Percentiles rank a stretch among this genome's conserved stretches.
Evolutionary conservation across 805 yeast genomes (phyloP).

Genomic region (Teunomyces lycoperdinae): DNA sequence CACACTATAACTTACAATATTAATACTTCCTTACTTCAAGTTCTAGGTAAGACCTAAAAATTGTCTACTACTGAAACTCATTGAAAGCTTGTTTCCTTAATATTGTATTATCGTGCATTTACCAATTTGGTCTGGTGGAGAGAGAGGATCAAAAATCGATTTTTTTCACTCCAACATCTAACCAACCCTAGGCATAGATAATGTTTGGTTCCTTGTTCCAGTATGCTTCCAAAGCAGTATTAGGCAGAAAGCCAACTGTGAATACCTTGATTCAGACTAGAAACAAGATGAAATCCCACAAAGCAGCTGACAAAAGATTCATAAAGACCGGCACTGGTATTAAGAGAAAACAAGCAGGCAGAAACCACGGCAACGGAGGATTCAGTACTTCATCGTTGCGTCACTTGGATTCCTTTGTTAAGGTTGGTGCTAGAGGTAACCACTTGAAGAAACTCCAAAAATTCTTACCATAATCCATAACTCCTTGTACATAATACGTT

Average conservation of each 20-base stretch:
- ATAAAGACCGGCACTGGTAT: slow-evolving; percentile 67
- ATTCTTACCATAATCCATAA: slow-evolving; percentile 33
- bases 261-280: slow-evolving; percentile 35
- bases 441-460: slow-evolving; percentile 61
- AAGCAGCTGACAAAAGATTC: slow-evolving; percentile 87
- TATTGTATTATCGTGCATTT: not conserved
- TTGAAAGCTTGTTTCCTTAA: too few species aligned
- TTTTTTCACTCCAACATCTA: not conserved
- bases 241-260: slow-evolving; percentile 18
- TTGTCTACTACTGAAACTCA: too few species aligned
- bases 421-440: slow-evolving; percentile 48
- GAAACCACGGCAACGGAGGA: slow-evolving; percentile 91
- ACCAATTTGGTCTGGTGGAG: not conserved
- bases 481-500: slow-evolving; percentile 5
- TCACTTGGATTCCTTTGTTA: slow-evolving; percentile 56
- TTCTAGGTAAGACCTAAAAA: too few species aligned
- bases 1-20: too few species aligned
- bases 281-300: slow-evolving; percentile 69
- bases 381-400: slow-evolving; percentile 66
- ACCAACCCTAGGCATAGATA: not conserved
- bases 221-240: slow-evolving; percentile 13
- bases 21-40: too few species aligned
- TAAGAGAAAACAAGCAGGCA: slow-evolving; percentile 62
- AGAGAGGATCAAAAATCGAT: not conserved
- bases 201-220: slow-evolving; percentile 13